Base-by-base conservation (phyloP, 441 rosid species). In the Mallotus repandus region DNA sequence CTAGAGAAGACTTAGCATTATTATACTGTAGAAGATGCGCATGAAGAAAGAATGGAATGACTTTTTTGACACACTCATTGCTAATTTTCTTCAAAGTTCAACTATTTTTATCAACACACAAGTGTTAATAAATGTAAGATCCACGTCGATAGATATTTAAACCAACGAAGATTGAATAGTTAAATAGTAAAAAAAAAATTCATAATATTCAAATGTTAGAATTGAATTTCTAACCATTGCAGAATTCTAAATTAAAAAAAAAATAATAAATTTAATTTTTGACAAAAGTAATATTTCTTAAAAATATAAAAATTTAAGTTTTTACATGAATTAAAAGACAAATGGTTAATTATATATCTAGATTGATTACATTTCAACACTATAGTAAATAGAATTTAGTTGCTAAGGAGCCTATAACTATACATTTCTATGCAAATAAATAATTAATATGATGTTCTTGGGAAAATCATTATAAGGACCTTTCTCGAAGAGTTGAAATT, bases 1-100 rank as follows among this genome's bases (percentile, higher is more conserved):
- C 19, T 55, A 25, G 10, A 56, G 14, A 45, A 18, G 49, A 22
- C 66, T 57, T 58, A 58, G 57, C 77, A 74, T 67, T 67, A 10
- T 38, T 5, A 48, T n/a, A 65, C 71, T 64, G 75, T 66, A 10
- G 75, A 60, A 15, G 70, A 70, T 59, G 78, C 70, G 41, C 74
- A 63, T 75, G 73, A 29, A 52, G 63, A 7, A 18, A 45, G 64
- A 19, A 56, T 29, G 35, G 48, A 11, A 71, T 52, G 32, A 12
- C 43, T 58, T 49, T 66, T 35, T 19, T 10, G 11, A 45, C 45
- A 18, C 41, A 10, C 21, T 73, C 76, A 55, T 73, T 56, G 48
- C 65, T 55, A 55, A 52, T 22, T 46, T 4, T 53, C 18, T 41
- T 21, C 43, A 49, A 25, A 52, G 7, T 25, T 58, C 10, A 21